Conservation (phyloP, 1,139 yeast species). For the Martiniozyma asiatica region DNA sequence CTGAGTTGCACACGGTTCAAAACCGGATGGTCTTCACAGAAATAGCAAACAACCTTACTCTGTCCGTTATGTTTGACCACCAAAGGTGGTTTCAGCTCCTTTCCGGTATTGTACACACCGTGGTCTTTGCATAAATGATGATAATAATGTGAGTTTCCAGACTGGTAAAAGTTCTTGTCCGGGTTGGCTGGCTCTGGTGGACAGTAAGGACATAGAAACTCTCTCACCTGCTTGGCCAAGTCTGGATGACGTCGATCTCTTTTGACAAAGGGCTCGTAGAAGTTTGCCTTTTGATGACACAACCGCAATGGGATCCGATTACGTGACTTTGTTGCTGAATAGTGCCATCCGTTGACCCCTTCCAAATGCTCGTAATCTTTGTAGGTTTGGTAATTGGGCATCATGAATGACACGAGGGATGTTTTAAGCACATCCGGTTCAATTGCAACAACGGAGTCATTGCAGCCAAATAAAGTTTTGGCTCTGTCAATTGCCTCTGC, state of each 20-base stretch:
- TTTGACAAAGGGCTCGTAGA: slow-evolving; percentile 17
- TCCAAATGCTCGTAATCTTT: slow-evolving; percentile 3
- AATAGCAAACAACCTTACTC: not conserved
- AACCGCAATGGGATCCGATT: slow-evolving; percentile 12
- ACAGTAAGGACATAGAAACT: slow-evolving; percentile 22
- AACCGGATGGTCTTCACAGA: slow-evolving; percentile 1
- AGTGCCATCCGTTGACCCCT: slow-evolving; percentile 8
- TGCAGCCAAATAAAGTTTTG: too few relatives aligned
- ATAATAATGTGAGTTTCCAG: slow-evolving; percentile 18
- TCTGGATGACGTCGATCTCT: slow-evolving; percentile 10
- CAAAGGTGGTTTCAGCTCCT: slow-evolving; percentile 16
- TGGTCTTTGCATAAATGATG: slow-evolving; percentile 23
- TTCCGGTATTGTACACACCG: slow-evolving; percentile 22
- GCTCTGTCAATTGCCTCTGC: too few relatives aligned
- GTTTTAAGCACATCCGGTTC: too few relatives aligned
- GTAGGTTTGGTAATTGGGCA: slow-evolving; percentile 5
- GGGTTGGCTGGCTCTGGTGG: slow-evolving; percentile 9
- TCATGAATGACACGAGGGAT: not conserved
- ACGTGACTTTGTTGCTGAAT: slow-evolving; percentile 1
- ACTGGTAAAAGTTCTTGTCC: slow-evolving; percentile 13
- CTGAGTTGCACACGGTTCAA: not conserved
- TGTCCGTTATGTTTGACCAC: slow-evolving; percentile 9
- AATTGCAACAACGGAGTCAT: too few relatives aligned
- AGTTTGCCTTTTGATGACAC: slow-evolving; percentile 13
- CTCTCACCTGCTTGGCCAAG: slow-evolving; percentile 8